phyloP scores from a whole-genome alignment of 2,329 filamentous ascomycete genomes.

The Rhinocladiella mackenziei region DNA sequence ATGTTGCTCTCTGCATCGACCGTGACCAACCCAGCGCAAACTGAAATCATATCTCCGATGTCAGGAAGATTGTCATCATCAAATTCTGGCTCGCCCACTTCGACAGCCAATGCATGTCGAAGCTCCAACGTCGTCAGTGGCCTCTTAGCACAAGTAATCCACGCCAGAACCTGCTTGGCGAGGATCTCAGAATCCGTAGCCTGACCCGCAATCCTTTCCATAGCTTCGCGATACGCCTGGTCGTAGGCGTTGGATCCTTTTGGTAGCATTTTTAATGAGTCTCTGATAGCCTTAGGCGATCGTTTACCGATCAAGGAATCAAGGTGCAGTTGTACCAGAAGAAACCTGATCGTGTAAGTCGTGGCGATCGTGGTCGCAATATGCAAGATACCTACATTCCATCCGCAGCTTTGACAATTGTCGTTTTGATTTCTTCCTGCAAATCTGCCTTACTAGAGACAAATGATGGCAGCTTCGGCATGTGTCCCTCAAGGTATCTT shows the following conservation, averaged over 20 bases:
- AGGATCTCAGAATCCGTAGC: slow-evolving; percentile 2
- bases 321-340: slow-evolving; percentile 11
- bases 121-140: slow-evolving; percentile 29
- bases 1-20: slow-evolving; percentile 26
- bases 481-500: slow-evolving; percentile 17
- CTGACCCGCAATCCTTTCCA: slow-evolving; percentile 24
- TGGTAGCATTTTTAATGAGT: background rate
- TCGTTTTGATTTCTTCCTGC: slow-evolving; percentile 12
- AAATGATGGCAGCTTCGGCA: slow-evolving; percentile 6
- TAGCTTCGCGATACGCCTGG: slow-evolving; percentile 15
- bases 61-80: slow-evolving; percentile 28
- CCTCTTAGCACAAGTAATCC: slow-evolving; percentile 24
- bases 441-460: slow-evolving; percentile 7
- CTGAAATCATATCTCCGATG: slow-evolving; percentile 22
- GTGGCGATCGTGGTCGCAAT: background rate
- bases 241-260: slow-evolving; percentile 1
- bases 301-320: background rate
- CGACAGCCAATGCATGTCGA: slow-evolving; percentile 31
- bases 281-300: background rate
- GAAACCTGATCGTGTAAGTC: slow-evolving; percentile 9
- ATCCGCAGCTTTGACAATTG: slow-evolving; percentile 18
- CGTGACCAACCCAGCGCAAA: slow-evolving; percentile 30
- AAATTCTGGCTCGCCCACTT: slow-evolving; percentile 20
- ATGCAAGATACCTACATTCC: slow-evolving; percentile 26
- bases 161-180: slow-evolving; percentile 26